Conservation (phyloP, 2,329 filamentous ascomycete species). For the Penicillium sp. region DNA sequence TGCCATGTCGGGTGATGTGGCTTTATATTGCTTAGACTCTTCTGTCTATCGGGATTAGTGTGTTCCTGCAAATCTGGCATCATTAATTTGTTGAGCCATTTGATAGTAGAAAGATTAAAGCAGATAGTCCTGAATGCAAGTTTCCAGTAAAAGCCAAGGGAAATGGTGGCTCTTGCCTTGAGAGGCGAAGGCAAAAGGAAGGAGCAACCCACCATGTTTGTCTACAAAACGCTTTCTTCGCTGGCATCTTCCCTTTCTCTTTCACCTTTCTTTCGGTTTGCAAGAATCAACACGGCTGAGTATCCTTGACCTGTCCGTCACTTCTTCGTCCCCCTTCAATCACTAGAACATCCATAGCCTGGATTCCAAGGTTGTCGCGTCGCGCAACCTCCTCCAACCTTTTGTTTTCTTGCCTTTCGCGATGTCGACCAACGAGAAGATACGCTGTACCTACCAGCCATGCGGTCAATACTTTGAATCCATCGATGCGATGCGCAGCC, state of each 20-base stretch:
- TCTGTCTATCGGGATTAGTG: too few relatives aligned
- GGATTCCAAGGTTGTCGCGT: neutral
- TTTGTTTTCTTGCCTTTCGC: neutral
- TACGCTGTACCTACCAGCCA: slow-evolving; percentile 48
- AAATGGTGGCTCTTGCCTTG: neutral
- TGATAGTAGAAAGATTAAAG: too few relatives aligned
- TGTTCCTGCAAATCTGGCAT: too few relatives aligned
- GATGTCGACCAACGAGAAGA: slow-evolving; percentile 7
- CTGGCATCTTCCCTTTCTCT: neutral
- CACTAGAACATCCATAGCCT: too few relatives aligned
- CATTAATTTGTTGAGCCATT: too few relatives aligned
- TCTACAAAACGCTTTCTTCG: neutral
- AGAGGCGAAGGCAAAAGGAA: neutral
- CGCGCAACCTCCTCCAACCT: neutral
- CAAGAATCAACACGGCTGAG: neutral
- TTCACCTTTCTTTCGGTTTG: neutral
- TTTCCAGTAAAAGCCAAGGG: too few relatives aligned
- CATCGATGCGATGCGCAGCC: slow-evolving; percentile 49
- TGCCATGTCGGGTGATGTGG: too few relatives aligned
- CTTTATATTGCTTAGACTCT: too few relatives aligned
- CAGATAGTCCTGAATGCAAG: too few relatives aligned
- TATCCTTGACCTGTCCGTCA: too few relatives aligned
- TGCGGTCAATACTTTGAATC: slow-evolving; percentile 52
- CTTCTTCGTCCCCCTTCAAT: too few relatives aligned
- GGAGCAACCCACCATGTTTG: neutral